Percentiles rank a stretch among this genome's conserved stretches.
Conservation (phyloP, 164 flowering plant species). For the Cinnamomum chago region DNA sequence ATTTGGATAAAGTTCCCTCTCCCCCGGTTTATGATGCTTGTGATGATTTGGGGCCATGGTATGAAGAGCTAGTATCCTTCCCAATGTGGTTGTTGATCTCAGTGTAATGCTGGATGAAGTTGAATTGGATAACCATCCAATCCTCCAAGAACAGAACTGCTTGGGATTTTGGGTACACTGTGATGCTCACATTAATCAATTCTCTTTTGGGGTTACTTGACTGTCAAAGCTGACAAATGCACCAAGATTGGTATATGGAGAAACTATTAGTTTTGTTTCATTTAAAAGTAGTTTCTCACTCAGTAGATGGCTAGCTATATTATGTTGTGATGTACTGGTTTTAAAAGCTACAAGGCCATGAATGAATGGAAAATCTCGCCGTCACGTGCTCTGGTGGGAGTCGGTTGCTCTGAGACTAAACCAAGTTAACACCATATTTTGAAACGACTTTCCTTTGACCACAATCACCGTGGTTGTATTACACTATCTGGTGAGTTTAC, state of each 20-base stretch:
- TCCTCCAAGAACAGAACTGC: not conserved
- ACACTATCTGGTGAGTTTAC: not conserved
- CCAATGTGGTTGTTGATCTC: not conserved
- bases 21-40: not conserved
- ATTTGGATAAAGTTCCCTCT: too few relatives aligned
- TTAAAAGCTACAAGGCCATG: not conserved
- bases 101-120: not conserved
- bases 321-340: not conserved
- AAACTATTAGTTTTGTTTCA: not conserved
- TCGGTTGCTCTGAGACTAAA: not conserved
- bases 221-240: not conserved
- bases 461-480: not conserved
- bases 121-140: not conserved
- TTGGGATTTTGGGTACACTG: not conserved
- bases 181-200: not conserved
- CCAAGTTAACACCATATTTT: not conserved
- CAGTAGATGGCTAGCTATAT: not conserved
- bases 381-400: not conserved
- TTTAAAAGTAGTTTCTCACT: not conserved
- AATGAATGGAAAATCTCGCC: not conserved
- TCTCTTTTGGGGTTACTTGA: not conserved
- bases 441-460: not conserved
- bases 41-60: not conserved
- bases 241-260: not conserved
- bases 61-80: not conserved